Evolutionary conservation across 208 protist genomes (phyloP).

Genomic region (Trypanosoma theileri): DNA sequence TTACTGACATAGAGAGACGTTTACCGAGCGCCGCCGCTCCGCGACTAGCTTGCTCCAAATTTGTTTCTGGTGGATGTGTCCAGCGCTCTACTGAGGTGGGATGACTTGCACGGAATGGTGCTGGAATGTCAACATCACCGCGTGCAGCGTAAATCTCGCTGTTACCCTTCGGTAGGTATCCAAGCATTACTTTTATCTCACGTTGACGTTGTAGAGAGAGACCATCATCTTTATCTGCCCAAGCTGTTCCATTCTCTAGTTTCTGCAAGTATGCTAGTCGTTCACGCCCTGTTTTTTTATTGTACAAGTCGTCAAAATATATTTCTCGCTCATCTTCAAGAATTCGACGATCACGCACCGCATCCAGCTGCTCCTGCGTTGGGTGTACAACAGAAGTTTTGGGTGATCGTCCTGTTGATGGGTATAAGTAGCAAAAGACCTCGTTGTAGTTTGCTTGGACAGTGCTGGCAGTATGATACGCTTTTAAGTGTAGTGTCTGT

Average conservation of each 20-base stretch:
- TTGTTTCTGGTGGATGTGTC: constrained; percentile 74
- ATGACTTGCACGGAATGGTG: constrained; percentile 83
- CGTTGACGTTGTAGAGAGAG: constrained; percentile 85
- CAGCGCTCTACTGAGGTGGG: constrained; percentile 68
- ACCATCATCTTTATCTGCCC: constrained; percentile 87
- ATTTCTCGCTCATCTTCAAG: constrained; percentile 76
- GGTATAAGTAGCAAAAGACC: constrained; percentile 85
- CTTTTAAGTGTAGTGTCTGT: constrained; percentile 67
- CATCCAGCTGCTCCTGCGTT: constrained; percentile 47
- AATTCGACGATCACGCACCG: constrained; percentile 62
- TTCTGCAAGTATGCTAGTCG: constrained; percentile 61
- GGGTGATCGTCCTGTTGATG: constrained; percentile 74
- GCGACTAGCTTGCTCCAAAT: constrained; percentile 82
- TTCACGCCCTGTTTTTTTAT: constrained; percentile 54
- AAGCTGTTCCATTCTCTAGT: constrained; percentile 77
- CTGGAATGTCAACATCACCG: constrained; percentile 79
- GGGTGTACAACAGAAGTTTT: constrained; percentile 83
- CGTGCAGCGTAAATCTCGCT: constrained; percentile 81
- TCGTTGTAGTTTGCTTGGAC: constrained; percentile 79
- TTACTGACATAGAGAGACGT: constrained; percentile 79
- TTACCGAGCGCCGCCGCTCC: constrained; percentile 79
- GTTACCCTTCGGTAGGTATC: constrained; percentile 87
- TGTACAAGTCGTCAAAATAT: constrained; percentile 80
- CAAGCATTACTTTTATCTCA: constrained; percentile 85
- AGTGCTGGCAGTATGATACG: constrained; percentile 71